Evolutionary conservation across 805 yeast species (phyloP).

Genomic region (Yarrowia sp.): DNA sequence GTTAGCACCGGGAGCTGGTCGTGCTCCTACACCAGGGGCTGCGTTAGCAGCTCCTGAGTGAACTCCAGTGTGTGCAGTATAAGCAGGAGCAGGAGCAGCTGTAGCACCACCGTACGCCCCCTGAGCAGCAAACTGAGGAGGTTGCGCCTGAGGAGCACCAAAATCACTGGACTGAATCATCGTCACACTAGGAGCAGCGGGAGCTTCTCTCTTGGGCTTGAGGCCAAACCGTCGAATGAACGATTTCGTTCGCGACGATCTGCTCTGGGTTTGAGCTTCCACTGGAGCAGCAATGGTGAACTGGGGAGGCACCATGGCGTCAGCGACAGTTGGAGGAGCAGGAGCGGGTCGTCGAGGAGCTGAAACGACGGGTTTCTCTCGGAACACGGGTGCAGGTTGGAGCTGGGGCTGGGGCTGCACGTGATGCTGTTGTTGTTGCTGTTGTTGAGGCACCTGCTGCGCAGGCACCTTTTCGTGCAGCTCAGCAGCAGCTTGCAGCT

Average conservation of each 20-base stretch:
- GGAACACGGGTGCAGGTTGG: conserved; percentile 19
- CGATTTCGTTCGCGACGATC: conserved; percentile 18
- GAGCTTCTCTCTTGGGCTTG: conserved; percentile 26
- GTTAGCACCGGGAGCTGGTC: no score
- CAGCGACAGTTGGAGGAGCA: conserved; percentile 6
- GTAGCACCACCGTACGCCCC: neutral
- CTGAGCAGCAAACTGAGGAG: neutral
- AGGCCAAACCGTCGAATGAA: conserved; percentile 24
- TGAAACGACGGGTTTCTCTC: conserved; percentile 7
- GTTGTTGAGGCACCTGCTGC: neutral
- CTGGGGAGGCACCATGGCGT: neutral
- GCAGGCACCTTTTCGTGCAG: neutral
- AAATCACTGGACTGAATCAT: conserved; percentile 27
- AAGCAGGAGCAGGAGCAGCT: neutral
- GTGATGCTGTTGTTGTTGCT: neutral
- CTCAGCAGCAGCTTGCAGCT: conserved; percentile 5
- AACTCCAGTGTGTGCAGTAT: no score
- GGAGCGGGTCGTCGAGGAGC: conserved; percentile 17
- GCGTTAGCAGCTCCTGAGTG: no score
- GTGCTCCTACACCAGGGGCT: neutral
- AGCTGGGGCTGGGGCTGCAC: neutral
- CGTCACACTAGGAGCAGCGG: conserved; percentile 20
- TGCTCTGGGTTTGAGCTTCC: neutral
- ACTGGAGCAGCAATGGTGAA: conserved; percentile 1
- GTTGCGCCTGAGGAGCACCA: neutral